Percentiles rank a stretch among this genome's conserved stretches.
Evolutionary conservation across 2,329 filamentous ascomycete species (phyloP).

Genomic region (Cladorrhinum sp.): DNA sequence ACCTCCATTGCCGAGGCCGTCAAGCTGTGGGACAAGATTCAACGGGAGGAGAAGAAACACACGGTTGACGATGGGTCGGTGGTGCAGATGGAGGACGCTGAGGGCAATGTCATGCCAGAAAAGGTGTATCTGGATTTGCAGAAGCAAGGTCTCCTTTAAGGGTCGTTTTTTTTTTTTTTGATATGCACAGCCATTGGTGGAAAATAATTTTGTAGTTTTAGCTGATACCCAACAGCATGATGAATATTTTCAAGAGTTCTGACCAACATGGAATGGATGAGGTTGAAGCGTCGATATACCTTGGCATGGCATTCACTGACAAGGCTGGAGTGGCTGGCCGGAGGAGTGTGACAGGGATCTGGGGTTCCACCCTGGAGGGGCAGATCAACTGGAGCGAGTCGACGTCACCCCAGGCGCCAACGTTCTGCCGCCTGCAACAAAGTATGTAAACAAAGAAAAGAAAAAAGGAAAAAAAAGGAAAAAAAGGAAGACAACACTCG

Average conservation of each 20-base stretch:
- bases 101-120: constrained; percentile 98
- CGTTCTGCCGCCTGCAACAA: background rate
- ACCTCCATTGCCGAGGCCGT: constrained; percentile 86
- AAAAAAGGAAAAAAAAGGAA: constrained; percentile 7
- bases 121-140: constrained; percentile 96
- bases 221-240: constrained; percentile 20
- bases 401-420: constrained; percentile 9
- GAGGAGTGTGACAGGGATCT: too few relatives aligned
- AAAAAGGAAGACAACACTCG: background rate
- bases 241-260: background rate
- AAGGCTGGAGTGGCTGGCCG: too few relatives aligned
- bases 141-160: constrained; percentile 79
- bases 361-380: background rate
- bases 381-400: background rate
- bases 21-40: constrained; percentile 88
- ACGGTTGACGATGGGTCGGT: constrained; percentile 76
- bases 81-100: constrained; percentile 96
- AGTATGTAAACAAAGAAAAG: constrained; percentile 7
- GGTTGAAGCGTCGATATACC: background rate
- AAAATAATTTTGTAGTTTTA: constrained; percentile 9
- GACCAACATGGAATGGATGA: background rate
- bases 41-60: constrained; percentile 76
- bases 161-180: background rate
- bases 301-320: background rate
- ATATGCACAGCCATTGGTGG: constrained; percentile 5